Base-by-base conservation (phyloP, 345 rosid species). In the Gossypium australe region DNA sequence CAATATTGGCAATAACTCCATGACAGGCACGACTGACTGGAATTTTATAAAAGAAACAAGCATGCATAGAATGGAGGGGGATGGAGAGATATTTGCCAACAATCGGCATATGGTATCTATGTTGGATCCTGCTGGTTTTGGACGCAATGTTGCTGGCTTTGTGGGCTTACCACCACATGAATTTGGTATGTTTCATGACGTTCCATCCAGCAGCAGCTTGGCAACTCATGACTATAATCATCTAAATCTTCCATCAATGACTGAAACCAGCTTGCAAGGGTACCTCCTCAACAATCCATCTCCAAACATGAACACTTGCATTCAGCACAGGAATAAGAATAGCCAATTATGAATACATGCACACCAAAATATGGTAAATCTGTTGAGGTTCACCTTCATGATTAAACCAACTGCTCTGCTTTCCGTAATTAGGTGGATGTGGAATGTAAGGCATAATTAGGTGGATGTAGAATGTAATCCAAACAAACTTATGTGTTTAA, bases 211-310 rank as follows among this genome's bases (percentile, higher is more conserved):
- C 41, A 34, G 41, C 7, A 34, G 64, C 64, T 52, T 60, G 64
- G 74, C 76, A 43, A 49, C 34, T 78, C 71, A 71, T 74, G 70
- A 58, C 10, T 71, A 22, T 22, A 48, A 51, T 62, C 57, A 66
- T 58, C 66, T 13, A 17, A 64, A 61, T 57, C 73, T 53, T 18
- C 75, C 82, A 48, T 55, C 67, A 66, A 64, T 75, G 67, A 76
- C 38, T 25, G 70, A 22, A 44, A 38, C 49, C 71, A 72, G 27
- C 59, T 64, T 43, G 44, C 81, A 71, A 53, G 66, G 65, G 1
- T 53, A 73, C 58, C 69, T 78, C 64, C 8, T 68, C 63, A 53
- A 73, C 45, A 47, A 68, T 76, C 85, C 84, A 73, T 64, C 80
- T 1, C 2, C 16, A 11, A 7, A 58, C 12, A 24, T 24, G 62